A percentile compares a stretch with the other conserved stretches of the same genome.
Evolutionary conservation across 345 rosid genomes (phyloP).

Genomic region (Linum tenue): DNA sequence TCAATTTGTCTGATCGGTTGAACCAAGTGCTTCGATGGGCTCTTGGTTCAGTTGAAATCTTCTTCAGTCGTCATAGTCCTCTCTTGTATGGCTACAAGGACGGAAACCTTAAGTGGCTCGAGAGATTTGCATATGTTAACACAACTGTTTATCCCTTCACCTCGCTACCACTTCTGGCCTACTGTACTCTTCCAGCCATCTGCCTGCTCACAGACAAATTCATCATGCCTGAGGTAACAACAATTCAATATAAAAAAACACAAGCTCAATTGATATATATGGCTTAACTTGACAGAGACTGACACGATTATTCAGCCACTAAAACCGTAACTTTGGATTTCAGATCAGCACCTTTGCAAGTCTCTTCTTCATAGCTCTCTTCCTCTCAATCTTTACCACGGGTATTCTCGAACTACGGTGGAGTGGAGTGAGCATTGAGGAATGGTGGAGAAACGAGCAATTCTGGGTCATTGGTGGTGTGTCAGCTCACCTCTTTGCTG

Average conservation of each 20-base stretch:
- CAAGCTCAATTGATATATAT: not conserved
- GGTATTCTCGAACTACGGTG: slow-evolving; percentile 86
- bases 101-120: slow-evolving; percentile 93
- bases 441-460: slow-evolving; percentile 99
- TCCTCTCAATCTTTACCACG: slow-evolving; percentile 68
- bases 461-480: slow-evolving; percentile 97
- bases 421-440: slow-evolving; percentile 98
- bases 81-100: slow-evolving; percentile 81
- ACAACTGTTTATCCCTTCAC: slow-evolving; percentile 96
- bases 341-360: slow-evolving; percentile 96
- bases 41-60: slow-evolving; percentile 95
- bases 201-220: slow-evolving; percentile 94
- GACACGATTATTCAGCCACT: not conserved
- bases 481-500: slow-evolving; percentile 91
- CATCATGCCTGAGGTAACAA: slow-evolving; percentile 88
- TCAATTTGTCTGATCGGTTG: slow-evolving; percentile 86
- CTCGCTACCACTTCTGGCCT: slow-evolving; percentile 82
- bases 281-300: not conserved
- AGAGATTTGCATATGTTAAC: slow-evolving; percentile 79
- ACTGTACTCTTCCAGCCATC: slow-evolving; percentile 81
- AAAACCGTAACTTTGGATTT: not conserved
- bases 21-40: slow-evolving; percentile 99
- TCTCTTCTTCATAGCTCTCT: slow-evolving; percentile 78
- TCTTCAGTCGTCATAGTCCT: slow-evolving; percentile 93
- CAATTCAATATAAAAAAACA: not conserved